Conservation (phyloP, 106 monocot species). For the Dendrobium nobile region DNA sequence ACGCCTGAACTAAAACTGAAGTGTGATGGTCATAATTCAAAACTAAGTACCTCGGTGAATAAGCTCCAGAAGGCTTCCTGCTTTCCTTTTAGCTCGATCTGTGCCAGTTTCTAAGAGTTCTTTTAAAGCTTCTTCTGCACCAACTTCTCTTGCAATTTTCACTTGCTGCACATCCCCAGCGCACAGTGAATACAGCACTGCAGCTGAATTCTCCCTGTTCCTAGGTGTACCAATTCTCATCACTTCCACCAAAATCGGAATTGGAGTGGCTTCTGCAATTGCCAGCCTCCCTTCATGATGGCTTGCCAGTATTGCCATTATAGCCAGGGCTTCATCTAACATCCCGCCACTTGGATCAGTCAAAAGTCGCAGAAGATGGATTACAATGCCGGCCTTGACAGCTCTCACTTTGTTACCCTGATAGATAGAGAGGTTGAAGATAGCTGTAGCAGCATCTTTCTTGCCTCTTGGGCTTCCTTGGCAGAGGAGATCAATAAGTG, state of each 20-base stretch:
- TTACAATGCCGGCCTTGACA: slow-evolving; percentile 48
- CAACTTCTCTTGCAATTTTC: slow-evolving; percentile 29
- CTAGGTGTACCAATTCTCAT: slow-evolving; percentile 39
- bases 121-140: slow-evolving; percentile 49
- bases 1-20: background rate
- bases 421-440: slow-evolving; percentile 52
- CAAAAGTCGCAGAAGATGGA: slow-evolving; percentile 41
- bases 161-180: slow-evolving; percentile 20
- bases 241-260: slow-evolving; percentile 37
- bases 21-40: background rate
- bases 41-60: slow-evolving; percentile 7
- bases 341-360: slow-evolving; percentile 51
- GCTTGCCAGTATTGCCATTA: slow-evolving; percentile 43
- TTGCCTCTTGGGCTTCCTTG: slow-evolving; percentile 66
- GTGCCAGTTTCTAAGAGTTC: slow-evolving; percentile 50
- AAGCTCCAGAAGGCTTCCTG: slow-evolving; percentile 39
- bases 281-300: slow-evolving; percentile 36
- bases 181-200: slow-evolving; percentile 44
- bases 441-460: slow-evolving; percentile 66
- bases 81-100: slow-evolving; percentile 68
- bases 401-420: slow-evolving; percentile 58
- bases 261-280: slow-evolving; percentile 22
- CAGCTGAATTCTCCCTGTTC: slow-evolving; percentile 56
- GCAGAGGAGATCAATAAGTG: slow-evolving; percentile 51
- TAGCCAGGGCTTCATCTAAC: slow-evolving; percentile 62